A percentile compares a stretch with the other conserved stretches of the same genome.
Evolutionary conservation across 257 asterid species (phyloP).

Genomic region (Jacaranda mimosifolia): DNA sequence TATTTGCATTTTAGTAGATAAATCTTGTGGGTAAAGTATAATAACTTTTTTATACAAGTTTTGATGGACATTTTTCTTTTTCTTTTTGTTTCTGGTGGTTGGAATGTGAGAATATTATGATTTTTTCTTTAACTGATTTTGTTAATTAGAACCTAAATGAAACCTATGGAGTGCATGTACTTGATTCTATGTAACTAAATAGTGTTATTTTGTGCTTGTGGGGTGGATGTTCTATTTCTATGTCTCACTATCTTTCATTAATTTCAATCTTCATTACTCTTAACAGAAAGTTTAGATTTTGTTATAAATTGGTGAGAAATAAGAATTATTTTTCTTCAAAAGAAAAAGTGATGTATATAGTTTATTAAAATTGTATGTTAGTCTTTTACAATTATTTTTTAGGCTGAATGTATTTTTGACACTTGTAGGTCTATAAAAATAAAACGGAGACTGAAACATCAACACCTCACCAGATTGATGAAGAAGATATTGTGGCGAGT

Average conservation of each 20-base stretch:
- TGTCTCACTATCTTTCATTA: conserved; percentile 8
- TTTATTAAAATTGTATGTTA: too few species aligned
- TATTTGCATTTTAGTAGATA: too few species aligned
- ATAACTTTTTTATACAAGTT: too few species aligned
- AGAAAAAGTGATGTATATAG: background rate
- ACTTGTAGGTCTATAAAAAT: too few species aligned
- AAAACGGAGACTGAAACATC: too few species aligned
- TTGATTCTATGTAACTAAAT: background rate
- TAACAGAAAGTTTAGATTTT: background rate
- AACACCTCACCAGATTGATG: too few species aligned
- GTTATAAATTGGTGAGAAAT: background rate
- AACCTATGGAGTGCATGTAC: background rate
- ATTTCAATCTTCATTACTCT: background rate
- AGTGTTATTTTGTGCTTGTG: conserved; percentile 15
- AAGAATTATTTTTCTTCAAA: too few species aligned
- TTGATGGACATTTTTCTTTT: too few species aligned
- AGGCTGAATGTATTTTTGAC: too few species aligned
- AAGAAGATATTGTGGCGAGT: too few species aligned
- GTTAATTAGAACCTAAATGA: background rate
- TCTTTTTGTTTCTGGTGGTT: background rate
- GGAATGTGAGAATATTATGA: background rate
- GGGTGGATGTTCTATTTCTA: background rate
- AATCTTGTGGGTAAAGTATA: too few species aligned
- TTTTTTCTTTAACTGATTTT: background rate
- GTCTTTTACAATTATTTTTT: too few species aligned